phyloP scores from a whole-genome alignment of 2,329 filamentous ascomycete species.

The Aspergillus transmontanensis region DNA sequence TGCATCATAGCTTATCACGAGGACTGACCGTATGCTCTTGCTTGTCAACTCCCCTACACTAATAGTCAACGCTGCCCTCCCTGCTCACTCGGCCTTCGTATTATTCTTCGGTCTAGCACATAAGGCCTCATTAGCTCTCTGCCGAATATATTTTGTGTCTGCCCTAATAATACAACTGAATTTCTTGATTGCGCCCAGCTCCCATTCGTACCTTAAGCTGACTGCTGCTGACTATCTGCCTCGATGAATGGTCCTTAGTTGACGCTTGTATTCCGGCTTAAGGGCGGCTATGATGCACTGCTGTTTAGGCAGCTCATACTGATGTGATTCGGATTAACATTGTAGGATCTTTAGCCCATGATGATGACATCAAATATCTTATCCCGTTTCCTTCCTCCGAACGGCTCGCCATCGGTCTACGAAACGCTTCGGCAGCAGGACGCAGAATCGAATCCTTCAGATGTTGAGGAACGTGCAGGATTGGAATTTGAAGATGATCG shows the following conservation, averaged over 20 bases:
- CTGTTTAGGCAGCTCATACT: conserved; percentile 12
- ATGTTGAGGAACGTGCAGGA: conserved; percentile 49
- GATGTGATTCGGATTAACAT: conserved; percentile 4
- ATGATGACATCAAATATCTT: conserved; percentile 48
- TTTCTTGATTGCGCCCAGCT: neutral
- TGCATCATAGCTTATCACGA: conserved; percentile 17
- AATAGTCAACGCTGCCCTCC: neutral
- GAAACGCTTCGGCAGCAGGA: conserved; percentile 51
- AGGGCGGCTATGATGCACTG: conserved; percentile 15
- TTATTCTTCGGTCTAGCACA: neutral
- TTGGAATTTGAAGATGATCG: conserved; percentile 54
- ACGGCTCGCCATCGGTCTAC: conserved; percentile 52
- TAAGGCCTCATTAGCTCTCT: neutral
- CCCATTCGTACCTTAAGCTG: neutral
- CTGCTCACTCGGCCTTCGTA: neutral
- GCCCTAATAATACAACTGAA: neutral
- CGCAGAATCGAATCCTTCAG: conserved; percentile 48
- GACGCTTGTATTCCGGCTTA: conserved; percentile 12
- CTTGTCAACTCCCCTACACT: conserved; percentile 1
- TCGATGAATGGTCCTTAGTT: conserved; percentile 18
- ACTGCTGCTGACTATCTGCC: neutral
- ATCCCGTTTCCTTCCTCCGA: conserved; percentile 50
- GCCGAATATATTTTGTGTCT: neutral
- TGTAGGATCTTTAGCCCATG: conserved; percentile 18
- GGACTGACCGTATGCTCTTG: conserved; percentile 1